phyloP scores from a whole-genome alignment of 1,284 basidiomycete species.

The Ceratobasidium sp. region DNA sequence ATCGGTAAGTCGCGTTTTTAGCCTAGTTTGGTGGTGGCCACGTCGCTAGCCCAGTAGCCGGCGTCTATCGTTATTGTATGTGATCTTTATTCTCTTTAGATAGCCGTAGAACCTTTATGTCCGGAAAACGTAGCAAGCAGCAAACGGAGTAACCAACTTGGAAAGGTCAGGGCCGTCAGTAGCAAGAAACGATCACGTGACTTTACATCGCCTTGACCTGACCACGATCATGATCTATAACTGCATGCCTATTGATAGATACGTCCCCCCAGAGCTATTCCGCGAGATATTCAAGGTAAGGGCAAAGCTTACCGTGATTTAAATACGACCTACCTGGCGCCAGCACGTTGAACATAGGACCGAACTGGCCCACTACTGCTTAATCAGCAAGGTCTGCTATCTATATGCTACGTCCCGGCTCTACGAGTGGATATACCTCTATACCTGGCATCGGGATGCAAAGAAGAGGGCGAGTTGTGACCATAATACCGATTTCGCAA shows the following conservation, averaged over 20 bases:
- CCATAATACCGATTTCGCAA: not conserved
- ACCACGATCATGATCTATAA: constrained; percentile 10
- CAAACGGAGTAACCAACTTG: not conserved
- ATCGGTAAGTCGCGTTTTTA: not conserved
- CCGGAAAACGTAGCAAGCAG: not conserved
- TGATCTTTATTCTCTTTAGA: not conserved
- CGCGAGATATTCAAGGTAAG: constrained; percentile 36
- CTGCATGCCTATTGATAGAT: constrained; percentile 9
- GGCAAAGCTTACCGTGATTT: not conserved
- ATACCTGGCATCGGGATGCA: constrained; percentile 34
- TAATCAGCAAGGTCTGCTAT: constrained; percentile 25
- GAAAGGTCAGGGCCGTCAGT: not conserved
- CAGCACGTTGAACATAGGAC: constrained; percentile 29
- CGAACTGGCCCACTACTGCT: constrained; percentile 16
- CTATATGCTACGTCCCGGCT: constrained; percentile 21
- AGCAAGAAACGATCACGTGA: constrained; percentile 13
- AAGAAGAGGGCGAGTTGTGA: constrained; percentile 10
- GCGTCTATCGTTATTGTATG: not conserved
- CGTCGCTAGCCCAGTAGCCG: constrained; percentile 21
- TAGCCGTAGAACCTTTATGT: not conserved
- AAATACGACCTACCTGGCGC: not conserved
- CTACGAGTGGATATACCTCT: constrained; percentile 38
- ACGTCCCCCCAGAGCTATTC: constrained; percentile 13
- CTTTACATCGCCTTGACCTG: not conserved
- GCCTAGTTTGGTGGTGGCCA: not conserved